phyloP scores from a whole-genome alignment of 2,329 filamentous ascomycete species.

The Aspergillus carbonarius region DNA sequence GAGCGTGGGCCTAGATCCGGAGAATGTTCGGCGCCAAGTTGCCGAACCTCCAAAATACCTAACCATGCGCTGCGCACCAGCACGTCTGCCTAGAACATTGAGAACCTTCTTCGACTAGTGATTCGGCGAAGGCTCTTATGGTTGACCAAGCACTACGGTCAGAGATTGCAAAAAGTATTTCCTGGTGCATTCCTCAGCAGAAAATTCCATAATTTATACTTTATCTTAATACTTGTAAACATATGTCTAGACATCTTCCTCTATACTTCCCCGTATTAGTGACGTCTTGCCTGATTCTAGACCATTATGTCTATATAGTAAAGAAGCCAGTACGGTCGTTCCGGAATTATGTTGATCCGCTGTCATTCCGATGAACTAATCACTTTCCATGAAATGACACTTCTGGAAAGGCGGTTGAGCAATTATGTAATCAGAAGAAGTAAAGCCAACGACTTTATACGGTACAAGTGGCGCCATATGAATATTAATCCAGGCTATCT shows the following conservation, averaged over 20 bases:
- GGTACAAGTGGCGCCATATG: no score
- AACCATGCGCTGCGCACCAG: not conserved
- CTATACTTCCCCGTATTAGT: no score
- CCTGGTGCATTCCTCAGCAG: not conserved
- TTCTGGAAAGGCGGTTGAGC: no score
- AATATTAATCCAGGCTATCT: no score
- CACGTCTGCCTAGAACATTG: not conserved
- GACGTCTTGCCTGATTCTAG: no score
- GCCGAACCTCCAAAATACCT: not conserved
- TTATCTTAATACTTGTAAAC: no score
- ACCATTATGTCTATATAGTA: no score
- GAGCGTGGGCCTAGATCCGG: not conserved
- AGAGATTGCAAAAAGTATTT: not conserved
- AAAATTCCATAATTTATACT: not conserved
- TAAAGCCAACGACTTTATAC: no score
- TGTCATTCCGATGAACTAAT: not conserved
- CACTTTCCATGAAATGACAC: not conserved
- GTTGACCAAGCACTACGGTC: not conserved
- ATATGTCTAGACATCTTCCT: no score
- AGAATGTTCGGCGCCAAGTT: not conserved
- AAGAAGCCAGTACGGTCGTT: not conserved
- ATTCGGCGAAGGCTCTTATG: not conserved
- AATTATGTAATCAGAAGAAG: no score
- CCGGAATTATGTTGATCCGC: not conserved
- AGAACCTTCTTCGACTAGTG: not conserved